phyloP scores from a whole-genome alignment of 768 basidiomycete genomes.

The Rhizopogon roseolus region DNA sequence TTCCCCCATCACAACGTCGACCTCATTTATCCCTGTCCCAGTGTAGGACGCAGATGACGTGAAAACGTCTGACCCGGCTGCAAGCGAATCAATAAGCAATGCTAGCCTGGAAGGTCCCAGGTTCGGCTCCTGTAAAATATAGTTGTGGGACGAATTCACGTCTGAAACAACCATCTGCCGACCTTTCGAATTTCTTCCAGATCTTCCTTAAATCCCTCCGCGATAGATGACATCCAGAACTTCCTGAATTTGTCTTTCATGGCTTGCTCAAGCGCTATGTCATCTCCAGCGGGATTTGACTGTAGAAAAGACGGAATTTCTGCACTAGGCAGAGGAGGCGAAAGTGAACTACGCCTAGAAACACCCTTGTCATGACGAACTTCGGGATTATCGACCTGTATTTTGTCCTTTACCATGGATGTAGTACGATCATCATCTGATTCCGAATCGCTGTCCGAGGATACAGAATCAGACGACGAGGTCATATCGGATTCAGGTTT shows the following conservation, averaged over 20 bases:
- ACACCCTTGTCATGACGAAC: background rate
- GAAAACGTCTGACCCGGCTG: slow-evolving; percentile 74
- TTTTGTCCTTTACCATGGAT: background rate
- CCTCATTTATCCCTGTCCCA: slow-evolving; percentile 49
- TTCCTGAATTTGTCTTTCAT: slow-evolving; percentile 69
- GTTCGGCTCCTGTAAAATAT: slow-evolving; percentile 49
- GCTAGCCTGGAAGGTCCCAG: slow-evolving; percentile 64
- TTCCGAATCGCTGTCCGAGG: slow-evolving; percentile 13
- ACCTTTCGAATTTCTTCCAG: slow-evolving; percentile 83
- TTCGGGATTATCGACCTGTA: background rate
- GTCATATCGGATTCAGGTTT: slow-evolving; percentile 6
- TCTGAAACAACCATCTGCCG: slow-evolving; percentile 9
- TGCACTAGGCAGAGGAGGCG: slow-evolving; percentile 12
- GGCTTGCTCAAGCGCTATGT: slow-evolving; percentile 40
- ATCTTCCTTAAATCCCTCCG: slow-evolving; percentile 79
- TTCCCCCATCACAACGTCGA: slow-evolving; percentile 64
- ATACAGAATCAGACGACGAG: slow-evolving; percentile 12
- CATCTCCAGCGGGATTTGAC: slow-evolving; percentile 19
- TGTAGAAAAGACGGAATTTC: slow-evolving; percentile 58
- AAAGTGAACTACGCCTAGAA: slow-evolving; percentile 18
- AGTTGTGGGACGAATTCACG: slow-evolving; percentile 20
- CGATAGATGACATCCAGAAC: slow-evolving; percentile 85
- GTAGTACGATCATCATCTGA: slow-evolving; percentile 4
- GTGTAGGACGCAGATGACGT: slow-evolving; percentile 32
- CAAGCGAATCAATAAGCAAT: slow-evolving; percentile 78